Percentiles rank a stretch among this genome's conserved stretches.
Evolutionary conservation across 305 asterid species (phyloP).

Genomic region (Fraxinus floribunda): DNA sequence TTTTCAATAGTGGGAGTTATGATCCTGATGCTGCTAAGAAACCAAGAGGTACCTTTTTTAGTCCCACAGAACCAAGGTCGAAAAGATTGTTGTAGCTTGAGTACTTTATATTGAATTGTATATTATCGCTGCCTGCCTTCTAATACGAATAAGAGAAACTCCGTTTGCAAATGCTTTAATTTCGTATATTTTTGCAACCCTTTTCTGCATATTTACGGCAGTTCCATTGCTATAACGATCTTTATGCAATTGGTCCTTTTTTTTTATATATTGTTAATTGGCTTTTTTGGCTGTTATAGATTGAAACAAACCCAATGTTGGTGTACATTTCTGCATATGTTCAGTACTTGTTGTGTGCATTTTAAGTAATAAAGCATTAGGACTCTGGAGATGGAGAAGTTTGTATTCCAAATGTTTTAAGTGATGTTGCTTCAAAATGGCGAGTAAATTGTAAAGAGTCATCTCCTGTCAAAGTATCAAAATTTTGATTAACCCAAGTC

Average conservation of each 20-base stretch:
- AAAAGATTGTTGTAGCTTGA: neutral
- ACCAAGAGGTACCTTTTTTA: slow-evolving; percentile 47
- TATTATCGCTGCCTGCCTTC: neutral
- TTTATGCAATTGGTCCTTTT: neutral
- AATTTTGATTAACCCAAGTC: neutral
- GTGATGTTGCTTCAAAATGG: neutral
- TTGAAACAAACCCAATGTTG: neutral
- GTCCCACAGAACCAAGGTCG: neutral
- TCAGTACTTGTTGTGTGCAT: neutral
- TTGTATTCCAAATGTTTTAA: neutral
- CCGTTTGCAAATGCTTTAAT: neutral
- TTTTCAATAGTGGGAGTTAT: slow-evolving; percentile 60
- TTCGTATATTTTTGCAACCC: neutral
- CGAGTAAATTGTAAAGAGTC: neutral
- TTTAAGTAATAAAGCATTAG: neutral
- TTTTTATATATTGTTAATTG: neutral
- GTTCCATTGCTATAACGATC: neutral
- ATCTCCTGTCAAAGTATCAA: neutral
- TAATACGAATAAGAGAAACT: neutral
- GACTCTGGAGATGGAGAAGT: neutral
- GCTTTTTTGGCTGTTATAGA: neutral
- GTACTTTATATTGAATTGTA: neutral
- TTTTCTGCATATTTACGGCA: neutral
- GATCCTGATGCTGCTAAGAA: slow-evolving; percentile 40
- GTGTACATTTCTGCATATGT: neutral